These are phyloP conservation scores for Helicostylum pulchrum DNA, from an alignment of 192 early-diverging fungal genomes.

Conservation along the genomic window DNA sequence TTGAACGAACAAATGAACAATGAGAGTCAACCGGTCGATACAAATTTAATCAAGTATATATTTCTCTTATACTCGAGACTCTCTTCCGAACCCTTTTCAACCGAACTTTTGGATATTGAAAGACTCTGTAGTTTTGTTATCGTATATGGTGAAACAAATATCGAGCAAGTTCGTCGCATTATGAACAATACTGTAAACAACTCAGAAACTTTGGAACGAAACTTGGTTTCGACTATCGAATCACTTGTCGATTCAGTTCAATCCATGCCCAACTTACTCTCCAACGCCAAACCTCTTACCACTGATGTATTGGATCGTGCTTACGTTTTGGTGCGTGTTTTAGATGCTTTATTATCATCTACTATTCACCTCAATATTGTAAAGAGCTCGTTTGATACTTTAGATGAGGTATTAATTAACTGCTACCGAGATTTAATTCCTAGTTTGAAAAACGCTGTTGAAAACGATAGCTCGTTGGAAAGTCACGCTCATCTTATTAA, in stretches of 20 bases:
- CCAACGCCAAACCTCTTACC: background rate
- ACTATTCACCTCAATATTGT: background rate
- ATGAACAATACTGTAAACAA: background rate
- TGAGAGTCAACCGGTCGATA: background rate
- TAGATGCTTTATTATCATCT: background rate
- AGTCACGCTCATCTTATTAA: slow-evolving; percentile 38
- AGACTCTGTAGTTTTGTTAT: background rate
- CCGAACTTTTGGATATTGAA: no score
- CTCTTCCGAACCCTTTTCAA: no score
- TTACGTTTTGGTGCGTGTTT: slow-evolving; percentile 4
- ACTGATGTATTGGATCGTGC: background rate
- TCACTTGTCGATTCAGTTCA: background rate
- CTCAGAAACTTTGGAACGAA: background rate
- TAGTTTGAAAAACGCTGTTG: background rate
- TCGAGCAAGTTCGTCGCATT: slow-evolving; percentile 1
- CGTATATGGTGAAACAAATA: slow-evolving; percentile 5
- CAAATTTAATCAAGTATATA: background rate
- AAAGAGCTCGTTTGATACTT: no score
- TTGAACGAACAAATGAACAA: slow-evolving; percentile 5
- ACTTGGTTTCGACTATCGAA: background rate
- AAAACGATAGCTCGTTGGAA: background rate
- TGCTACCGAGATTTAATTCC: slow-evolving; percentile 1
- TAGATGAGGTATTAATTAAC: no score
- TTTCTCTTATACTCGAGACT: background rate
- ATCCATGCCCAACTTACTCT: background rate